Base-by-base conservation (phyloP, 345 rosid genomes). In the Euphorbia pulcherrima region DNA sequence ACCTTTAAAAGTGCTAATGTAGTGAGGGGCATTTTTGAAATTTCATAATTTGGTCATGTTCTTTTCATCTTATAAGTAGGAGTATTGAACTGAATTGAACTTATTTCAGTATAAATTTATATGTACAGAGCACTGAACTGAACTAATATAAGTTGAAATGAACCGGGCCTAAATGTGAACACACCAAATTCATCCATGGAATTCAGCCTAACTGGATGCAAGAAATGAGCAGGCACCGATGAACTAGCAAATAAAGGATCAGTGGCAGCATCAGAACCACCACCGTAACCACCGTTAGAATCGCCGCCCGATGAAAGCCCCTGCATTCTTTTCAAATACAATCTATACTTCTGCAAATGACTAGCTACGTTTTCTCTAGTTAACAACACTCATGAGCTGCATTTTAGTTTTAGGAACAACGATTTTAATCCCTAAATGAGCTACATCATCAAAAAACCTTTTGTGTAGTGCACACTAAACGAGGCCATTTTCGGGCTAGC, bases 241-340 rank as follows among this genome's bases (percentile, higher is more conserved):
- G 96, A 86, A 83, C 96, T 94, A 0, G 99, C 99, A 28, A 94
- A 94, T 50, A 93, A 76, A 74, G 86, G 97, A 61, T 93, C 99
- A 1, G 95, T 88, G 1, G 95, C 92, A 6, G 97, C 84, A 84
- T 90, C 98, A 5, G 87, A 52, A 8, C 60, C 73, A 9, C 62
- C 81, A 21, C 56, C 87, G 13, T 68, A 73, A 37, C 67, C 70
- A 26, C 79, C 86, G 17, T 70, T 74, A 7, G 64, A 83, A 28
- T 72, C 85, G 6, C 84, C 89, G 18, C 88, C 77, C 26, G 77
- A 68, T 24, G 77, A 74, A 64, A 74, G 63, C 10, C 77, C 77
- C 73, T 74, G 77, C 77, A 74, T 74, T 26, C 77, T 54, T 65
- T 74, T 74, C 60, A 74, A 28, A 56, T 74, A 74, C 6, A 74